Evolutionary conservation across 1,284 basidiomycete genomes (phyloP), one percentile per base, ranked within the genome.

Genomic region (Apiotrichum montevideense): DNA sequence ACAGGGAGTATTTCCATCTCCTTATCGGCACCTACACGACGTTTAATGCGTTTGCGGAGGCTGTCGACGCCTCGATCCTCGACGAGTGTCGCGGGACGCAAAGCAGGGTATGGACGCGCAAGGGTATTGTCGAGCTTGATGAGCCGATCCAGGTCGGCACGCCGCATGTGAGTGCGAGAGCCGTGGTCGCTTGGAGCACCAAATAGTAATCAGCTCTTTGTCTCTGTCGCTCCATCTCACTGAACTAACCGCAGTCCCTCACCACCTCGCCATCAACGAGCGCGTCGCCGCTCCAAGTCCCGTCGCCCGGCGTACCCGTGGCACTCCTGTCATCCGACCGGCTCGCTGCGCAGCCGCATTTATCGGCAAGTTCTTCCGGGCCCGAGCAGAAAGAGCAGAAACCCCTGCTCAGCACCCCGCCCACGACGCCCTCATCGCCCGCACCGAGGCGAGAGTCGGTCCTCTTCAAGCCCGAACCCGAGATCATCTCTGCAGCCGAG

Each of bases 81-180:
- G 55, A 57, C 46, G 55, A 52, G 46, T 57, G 55, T 46, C 46
- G 46, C 10, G 55, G 55, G 2, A 43, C 40, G 3, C 39, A 52
- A 35, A 39, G 35, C 35, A 15, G 50, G 13, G 35, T 49, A 13
- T 52, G 51, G 41, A 45, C 51, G 41, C 40, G 54, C 33, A 46
- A 33, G 15, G 47, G 47, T 11, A 39, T 49, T 6, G 21, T 49
- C 35, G 47, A 49, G 35, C 47, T 49, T 15, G 47, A 49, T 10
- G 35, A 37, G 47, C 47, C 47, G 35, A 39, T 49, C 47, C 47
- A 49, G 35, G 47, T 49, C 21, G 47, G 47, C 47, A 49, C 35
- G 8, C 47, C 47, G 4, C 47, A 37, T 49, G 47, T 29, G 47
- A 35, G 14, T 34, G 13, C 3, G 10, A 33, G 11, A 2, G 33